Evolutionary conservation across 495 filamentous ascomycete species (phyloP).

Genomic region (Penicillium psychrofluorescens): DNA sequence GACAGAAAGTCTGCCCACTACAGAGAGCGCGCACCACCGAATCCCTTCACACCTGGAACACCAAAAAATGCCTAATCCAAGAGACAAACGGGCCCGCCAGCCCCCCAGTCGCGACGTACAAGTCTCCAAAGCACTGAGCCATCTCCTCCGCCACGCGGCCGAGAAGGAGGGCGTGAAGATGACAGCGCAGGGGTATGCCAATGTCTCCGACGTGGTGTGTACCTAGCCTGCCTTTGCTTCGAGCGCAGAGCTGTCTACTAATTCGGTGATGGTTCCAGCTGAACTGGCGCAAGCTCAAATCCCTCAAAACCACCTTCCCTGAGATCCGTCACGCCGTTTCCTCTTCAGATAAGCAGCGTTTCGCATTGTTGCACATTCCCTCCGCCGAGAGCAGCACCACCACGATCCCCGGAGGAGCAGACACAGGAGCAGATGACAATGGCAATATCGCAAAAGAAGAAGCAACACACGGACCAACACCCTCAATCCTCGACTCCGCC

Average conservation of each 20-base stretch:
- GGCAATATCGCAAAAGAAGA: slow-evolving; percentile 1
- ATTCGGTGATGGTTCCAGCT: slow-evolving; percentile 38
- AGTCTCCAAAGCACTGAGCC: slow-evolving; percentile 75
- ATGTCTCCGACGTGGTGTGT: slow-evolving; percentile 69
- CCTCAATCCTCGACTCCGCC: slow-evolving; percentile 6
- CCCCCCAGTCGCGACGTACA: slow-evolving; percentile 46
- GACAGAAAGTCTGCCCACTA: too few relatives aligned
- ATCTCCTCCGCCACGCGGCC: slow-evolving; percentile 77
- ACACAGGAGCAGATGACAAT: too few relatives aligned
- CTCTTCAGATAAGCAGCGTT: slow-evolving; percentile 85
- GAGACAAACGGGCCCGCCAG: slow-evolving; percentile 9
- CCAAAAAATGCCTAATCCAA: slow-evolving; percentile 5
- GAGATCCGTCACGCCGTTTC: slow-evolving; percentile 67
- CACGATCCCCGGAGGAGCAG: slow-evolving; percentile 7
- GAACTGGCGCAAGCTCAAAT: slow-evolving; percentile 59
- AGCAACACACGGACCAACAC: slow-evolving; percentile 1
- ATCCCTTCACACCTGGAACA: neutral
- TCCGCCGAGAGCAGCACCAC: slow-evolving; percentile 7
- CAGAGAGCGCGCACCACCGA: too few relatives aligned
- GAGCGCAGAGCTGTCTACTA: too few relatives aligned
- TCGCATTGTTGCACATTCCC: slow-evolving; percentile 50
- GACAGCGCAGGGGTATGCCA: slow-evolving; percentile 72
- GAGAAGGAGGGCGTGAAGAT: slow-evolving; percentile 68
- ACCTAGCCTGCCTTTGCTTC: neutral
- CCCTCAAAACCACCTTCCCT: slow-evolving; percentile 60